phyloP scores from a whole-genome alignment of 805 yeast species.

The Wickerhamomyces subpelliculosus region DNA sequence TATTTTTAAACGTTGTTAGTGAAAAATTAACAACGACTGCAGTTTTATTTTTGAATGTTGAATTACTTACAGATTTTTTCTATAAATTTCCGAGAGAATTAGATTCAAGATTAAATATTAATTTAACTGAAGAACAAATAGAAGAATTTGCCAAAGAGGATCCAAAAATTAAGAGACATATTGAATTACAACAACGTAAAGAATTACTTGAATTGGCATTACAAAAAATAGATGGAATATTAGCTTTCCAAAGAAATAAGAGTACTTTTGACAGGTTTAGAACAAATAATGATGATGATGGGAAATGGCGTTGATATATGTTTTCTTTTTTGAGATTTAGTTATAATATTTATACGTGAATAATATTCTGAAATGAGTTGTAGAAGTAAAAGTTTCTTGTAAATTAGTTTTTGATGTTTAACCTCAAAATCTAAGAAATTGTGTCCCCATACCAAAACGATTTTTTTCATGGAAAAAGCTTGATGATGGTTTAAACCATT shows the following conservation, averaged over 20 bases:
- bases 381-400: too few relatives aligned
- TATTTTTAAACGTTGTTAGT: conserved; percentile 86
- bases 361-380: too few relatives aligned
- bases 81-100: conserved; percentile 94
- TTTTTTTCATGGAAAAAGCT: too few relatives aligned
- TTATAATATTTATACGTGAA: neutral
- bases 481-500: too few relatives aligned
- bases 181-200: conserved; percentile 89
- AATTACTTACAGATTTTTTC: conserved; percentile 87
- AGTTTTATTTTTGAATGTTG: conserved; percentile 87
- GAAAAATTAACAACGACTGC: conserved; percentile 91
- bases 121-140: conserved; percentile 66
- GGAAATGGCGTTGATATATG: conserved; percentile 2
- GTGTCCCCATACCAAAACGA: too few relatives aligned
- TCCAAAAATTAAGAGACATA: conserved; percentile 82
- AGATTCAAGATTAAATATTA: conserved; percentile 62
- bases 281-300: neutral
- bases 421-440: too few relatives aligned
- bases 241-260: conserved; percentile 28
- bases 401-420: too few relatives aligned
- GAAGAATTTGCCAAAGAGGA: conserved; percentile 92
- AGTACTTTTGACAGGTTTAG: conserved; percentile 3
- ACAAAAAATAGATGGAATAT: conserved; percentile 63
- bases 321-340: conserved; percentile 1
- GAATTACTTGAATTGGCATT: conserved; percentile 81